These are phyloP conservation scores for Wilcoxina mikolae DNA, from an alignment of 495 filamentous ascomycete species.

Conservation along the genomic window DNA sequence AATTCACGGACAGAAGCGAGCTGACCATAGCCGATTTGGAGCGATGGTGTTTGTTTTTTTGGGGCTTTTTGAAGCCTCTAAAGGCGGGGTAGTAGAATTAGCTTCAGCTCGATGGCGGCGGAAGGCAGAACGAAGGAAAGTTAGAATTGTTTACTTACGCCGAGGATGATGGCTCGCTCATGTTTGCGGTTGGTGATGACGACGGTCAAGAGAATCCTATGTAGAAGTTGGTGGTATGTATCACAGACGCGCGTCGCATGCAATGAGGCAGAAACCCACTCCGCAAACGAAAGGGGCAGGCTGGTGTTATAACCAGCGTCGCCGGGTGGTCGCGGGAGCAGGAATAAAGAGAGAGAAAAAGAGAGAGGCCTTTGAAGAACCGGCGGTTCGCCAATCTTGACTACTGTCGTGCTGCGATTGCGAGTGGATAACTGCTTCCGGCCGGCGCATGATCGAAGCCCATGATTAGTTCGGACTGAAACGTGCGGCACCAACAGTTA, in stretches of 20 bases:
- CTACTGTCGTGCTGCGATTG: no score
- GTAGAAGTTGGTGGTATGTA: background rate
- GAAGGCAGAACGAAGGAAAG: background rate
- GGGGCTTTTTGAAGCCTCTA: background rate
- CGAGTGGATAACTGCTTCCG: no score
- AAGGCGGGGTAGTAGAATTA: background rate
- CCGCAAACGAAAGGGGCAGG: no score
- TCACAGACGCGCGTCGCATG: background rate
- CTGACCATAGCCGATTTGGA: conserved; percentile 27
- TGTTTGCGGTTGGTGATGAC: background rate
- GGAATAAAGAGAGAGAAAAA: no score
- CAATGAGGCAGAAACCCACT: no score
- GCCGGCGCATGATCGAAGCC: no score
- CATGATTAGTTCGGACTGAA: no score
- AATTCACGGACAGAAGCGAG: conserved; percentile 18
- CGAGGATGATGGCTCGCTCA: background rate
- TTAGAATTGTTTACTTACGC: background rate
- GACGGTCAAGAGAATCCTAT: background rate
- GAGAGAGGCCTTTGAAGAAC: no score
- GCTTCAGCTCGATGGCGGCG: background rate
- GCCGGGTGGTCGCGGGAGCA: no score
- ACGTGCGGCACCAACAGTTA: no score
- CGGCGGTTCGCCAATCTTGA: no score
- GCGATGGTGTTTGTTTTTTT: conserved; percentile 17
- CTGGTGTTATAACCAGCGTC: no score